These are phyloP conservation scores for Teunomyces aglyptinius DNA, from an alignment of 805 yeast species.

Conservation along the genomic window DNA sequence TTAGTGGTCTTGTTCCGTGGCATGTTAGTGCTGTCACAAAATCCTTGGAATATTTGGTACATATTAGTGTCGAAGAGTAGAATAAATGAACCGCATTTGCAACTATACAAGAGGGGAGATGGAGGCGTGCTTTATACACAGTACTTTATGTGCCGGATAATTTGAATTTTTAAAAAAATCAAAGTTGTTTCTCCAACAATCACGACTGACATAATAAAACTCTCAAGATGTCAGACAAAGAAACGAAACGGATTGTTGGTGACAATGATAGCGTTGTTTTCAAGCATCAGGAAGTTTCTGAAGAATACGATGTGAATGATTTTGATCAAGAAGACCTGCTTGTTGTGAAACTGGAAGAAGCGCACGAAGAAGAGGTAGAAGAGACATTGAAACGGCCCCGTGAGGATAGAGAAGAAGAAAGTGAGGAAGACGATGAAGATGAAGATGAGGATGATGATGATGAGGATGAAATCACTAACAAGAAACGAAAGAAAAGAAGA, in stretches of 20 bases:
- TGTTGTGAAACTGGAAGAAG: slow-evolving; percentile 13
- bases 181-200: background rate
- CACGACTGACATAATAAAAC: background rate
- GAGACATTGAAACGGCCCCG: slow-evolving; percentile 3
- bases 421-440: slow-evolving; percentile 48
- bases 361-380: slow-evolving; percentile 8
- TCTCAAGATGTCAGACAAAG: slow-evolving; percentile 5
- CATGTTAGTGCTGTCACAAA: slow-evolving; percentile 69
- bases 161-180: background rate
- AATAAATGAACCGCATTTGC: background rate
- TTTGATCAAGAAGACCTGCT: slow-evolving; percentile 10
- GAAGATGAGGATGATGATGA: slow-evolving; percentile 52
- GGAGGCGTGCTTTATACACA: background rate
- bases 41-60: slow-evolving; percentile 56
- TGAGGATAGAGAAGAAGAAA: slow-evolving; percentile 28
- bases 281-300: background rate
- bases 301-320: slow-evolving; percentile 1
- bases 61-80: slow-evolving; percentile 45
- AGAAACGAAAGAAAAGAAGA: slow-evolving; percentile 45
- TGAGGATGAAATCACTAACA: slow-evolving; percentile 51
- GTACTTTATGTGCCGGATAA: background rate
- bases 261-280: background rate
- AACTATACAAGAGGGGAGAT: background rate
- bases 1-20: slow-evolving; percentile 58
- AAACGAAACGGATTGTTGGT: background rate